Conservation (phyloP, 768 basidiomycete species). For the Tylopilus vinaceipallidus region DNA sequence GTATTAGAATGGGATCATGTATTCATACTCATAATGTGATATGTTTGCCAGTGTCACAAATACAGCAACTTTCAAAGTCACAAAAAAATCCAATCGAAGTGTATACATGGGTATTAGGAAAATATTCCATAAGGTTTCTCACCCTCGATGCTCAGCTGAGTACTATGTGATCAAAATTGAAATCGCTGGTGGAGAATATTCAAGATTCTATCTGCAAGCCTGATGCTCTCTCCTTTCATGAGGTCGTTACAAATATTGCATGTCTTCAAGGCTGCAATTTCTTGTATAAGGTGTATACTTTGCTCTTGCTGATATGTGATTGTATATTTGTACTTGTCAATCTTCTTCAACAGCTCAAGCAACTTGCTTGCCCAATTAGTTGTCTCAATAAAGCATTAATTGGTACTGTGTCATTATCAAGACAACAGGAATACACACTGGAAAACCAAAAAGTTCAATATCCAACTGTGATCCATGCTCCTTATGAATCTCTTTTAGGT, state of each 20-base stretch:
- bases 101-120: background rate
- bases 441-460: constrained; percentile 22
- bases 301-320: constrained; percentile 19
- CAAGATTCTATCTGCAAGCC: constrained; percentile 14
- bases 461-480: background rate
- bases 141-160: too few relatives aligned
- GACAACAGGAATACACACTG: constrained; percentile 8
- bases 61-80: too few relatives aligned
- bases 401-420: too few relatives aligned
- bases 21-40: too few relatives aligned
- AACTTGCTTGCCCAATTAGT: too few relatives aligned
- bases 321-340: constrained; percentile 21
- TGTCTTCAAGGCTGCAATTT: constrained; percentile 6
- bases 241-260: background rate
- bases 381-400: too few relatives aligned
- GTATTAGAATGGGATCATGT: too few relatives aligned
- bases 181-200: constrained; percentile 27
- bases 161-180: too few relatives aligned
- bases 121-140: background rate
- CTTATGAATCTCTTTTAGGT: constrained; percentile 3
- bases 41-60: too few relatives aligned
- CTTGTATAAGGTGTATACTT: constrained; percentile 5
- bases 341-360: constrained; percentile 19
- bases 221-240: constrained; percentile 7
- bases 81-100: too few relatives aligned